Conservation (phyloP, 192 early-diverging fungal species). For the Dispira parvispora region DNA sequence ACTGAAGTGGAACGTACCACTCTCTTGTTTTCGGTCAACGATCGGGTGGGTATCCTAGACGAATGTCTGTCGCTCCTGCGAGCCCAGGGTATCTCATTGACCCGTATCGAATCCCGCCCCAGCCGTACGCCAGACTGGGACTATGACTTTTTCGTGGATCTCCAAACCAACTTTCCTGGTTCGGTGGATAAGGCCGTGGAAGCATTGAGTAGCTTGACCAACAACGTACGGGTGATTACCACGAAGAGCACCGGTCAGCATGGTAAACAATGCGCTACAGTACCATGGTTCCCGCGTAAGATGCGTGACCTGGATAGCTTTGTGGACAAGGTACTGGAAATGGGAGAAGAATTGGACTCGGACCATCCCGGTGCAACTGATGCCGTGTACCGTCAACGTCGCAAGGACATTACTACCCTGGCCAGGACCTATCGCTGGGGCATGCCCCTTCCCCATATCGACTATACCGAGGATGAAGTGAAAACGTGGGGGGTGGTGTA, state of each 20-base stretch:
- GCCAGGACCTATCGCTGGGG: constrained; percentile 67
- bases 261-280: constrained; percentile 2
- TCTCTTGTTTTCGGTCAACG: constrained; percentile 61
- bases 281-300: constrained; percentile 93
- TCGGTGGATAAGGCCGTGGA: constrained; percentile 43
- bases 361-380: constrained; percentile 93
- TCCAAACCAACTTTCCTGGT: constrained; percentile 41
- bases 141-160: constrained; percentile 94
- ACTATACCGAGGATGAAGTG: constrained; percentile 65
- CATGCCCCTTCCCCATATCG: constrained; percentile 56
- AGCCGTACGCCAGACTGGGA: constrained; percentile 54
- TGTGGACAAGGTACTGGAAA: constrained; percentile 80
- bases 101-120: constrained; percentile 90
- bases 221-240: constrained; percentile 47
- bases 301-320: constrained; percentile 81
- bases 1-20: constrained; percentile 25
- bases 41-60: constrained; percentile 74
- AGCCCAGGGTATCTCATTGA: constrained; percentile 58
- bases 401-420: constrained; percentile 65
- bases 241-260: not conserved
- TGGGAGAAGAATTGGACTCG: constrained; percentile 73
- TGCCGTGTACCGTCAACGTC: constrained; percentile 61
- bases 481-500: constrained; percentile 76
- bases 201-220: constrained; percentile 43
- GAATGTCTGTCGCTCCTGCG: constrained; percentile 60